These are phyloP conservation scores for Platismatia glauca DNA, from an alignment of 495 filamentous ascomycete species.

Conservation along the genomic window DNA sequence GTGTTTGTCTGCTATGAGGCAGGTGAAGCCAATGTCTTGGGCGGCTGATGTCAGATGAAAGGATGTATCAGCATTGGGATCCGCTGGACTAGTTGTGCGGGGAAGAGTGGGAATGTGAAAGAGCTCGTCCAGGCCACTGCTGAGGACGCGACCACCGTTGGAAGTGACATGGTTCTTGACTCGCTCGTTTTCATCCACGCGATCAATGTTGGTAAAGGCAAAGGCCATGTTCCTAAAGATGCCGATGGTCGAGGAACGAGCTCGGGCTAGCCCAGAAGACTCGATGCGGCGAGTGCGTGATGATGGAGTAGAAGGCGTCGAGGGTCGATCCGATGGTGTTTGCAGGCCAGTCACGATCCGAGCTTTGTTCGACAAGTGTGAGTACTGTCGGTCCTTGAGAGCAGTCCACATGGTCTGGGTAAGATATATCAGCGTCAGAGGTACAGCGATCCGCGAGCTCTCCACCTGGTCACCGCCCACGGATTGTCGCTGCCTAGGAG, in stretches of 20 bases:
- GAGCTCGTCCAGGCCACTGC: constrained; percentile 73
- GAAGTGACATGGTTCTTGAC: constrained; percentile 45
- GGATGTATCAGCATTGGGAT: constrained; percentile 24
- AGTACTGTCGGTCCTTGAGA: constrained; percentile 38
- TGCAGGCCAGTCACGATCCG: constrained; percentile 27
- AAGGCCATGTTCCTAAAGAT: constrained; percentile 74
- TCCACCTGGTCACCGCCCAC: constrained; percentile 25
- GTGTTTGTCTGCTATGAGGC: constrained; percentile 76
- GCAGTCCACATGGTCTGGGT: constrained; percentile 43
- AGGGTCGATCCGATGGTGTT: constrained; percentile 36
- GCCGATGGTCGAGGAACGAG: constrained; percentile 9
- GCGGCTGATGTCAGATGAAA: constrained; percentile 44
- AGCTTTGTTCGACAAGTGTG: constrained; percentile 22
- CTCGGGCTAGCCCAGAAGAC: constrained; percentile 2
- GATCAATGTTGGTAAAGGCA: constrained; percentile 56
- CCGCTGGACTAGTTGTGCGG: constrained; percentile 22
- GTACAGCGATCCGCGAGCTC: constrained; percentile 32
- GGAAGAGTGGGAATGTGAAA: constrained; percentile 50
- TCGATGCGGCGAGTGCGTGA: constrained; percentile 34
- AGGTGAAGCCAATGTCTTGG: constrained; percentile 60
- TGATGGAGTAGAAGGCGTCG: constrained; percentile 37
- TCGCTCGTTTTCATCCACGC: constrained; percentile 38
- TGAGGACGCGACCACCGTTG: constrained; percentile 65
- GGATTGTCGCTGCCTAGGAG: constrained; percentile 41
- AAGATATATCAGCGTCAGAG: constrained; percentile 40